Evolutionary conservation across 495 filamentous ascomycete genomes (phyloP), one percentile per base, ranked within the genome.

Genomic region (Neurospora sp.): DNA sequence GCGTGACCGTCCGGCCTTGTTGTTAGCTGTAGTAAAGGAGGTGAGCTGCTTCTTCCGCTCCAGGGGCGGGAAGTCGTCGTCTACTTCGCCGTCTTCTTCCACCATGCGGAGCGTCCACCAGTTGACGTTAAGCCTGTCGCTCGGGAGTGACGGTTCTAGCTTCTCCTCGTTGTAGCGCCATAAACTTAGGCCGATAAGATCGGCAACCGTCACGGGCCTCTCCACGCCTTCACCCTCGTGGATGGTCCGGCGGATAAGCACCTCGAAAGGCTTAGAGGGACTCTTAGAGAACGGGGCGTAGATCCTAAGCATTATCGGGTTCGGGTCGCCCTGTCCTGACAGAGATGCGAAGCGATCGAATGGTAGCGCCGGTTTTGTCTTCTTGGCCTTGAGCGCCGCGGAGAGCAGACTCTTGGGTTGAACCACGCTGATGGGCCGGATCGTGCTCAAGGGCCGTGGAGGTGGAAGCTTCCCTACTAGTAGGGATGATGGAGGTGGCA

Each of bases 21-120:
- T 97, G 78, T 97, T 97, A 70, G 93, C 94, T 8, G 94, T 96
- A 0, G 94, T 94, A 74, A 97, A 98, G 48, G 96, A 90, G 0
- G 87, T 88, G 41, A 99, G 89, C 0, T 91, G 88, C 75, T 92
- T 91, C 37, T 88, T 94, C 53, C 96, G 88, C 71, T 90, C 89
- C 9, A 98, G 84, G 0, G 96, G 89, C 5, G 94, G 94, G 75
- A 99, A 98, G 78, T 99, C 96, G 76, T 93, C 93, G 76, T 99
- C 96, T 4, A 98, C 92, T 77, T 99, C 96, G 10, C 92, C 94
- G 46, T 83, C 83, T 72, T 88, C 87, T 75, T 99, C 96, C 9
- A 98, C 93, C 92, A 99, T 97, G 39, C 94, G 87, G 18, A 99
- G 82, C 11, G 90, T 91, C 95, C 96, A 99, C 78, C 90, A 88